Conservation (phyloP, 805 yeast genomes). For the Myxozyma nipponensis region DNA sequence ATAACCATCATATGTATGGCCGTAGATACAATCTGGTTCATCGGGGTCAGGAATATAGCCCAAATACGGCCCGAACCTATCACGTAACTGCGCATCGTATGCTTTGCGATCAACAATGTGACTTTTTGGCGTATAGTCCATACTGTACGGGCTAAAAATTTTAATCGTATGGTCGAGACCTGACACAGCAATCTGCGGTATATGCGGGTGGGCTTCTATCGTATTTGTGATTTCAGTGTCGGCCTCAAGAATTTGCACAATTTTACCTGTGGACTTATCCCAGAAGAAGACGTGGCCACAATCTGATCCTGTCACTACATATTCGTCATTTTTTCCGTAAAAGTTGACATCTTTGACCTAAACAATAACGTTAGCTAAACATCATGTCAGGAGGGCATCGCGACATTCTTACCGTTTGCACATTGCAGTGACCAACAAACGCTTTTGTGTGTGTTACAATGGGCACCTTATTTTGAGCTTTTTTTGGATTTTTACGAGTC, state of each 20-base stretch:
- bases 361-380: neutral
- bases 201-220: constrained; percentile 23
- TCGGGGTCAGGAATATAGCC: too few relatives aligned
- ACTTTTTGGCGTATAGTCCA: constrained; percentile 13
- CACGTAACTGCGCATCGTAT: too few relatives aligned
- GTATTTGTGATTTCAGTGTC: constrained; percentile 25
- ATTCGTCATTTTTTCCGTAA: constrained; percentile 26
- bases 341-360: constrained; percentile 26
- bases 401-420: constrained; percentile 17
- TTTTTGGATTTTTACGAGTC: neutral
- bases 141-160: constrained; percentile 21
- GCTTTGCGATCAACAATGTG: too few relatives aligned
- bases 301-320: constrained; percentile 29
- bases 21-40: neutral
- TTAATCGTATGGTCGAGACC: constrained; percentile 28
- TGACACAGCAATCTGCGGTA: constrained; percentile 27
- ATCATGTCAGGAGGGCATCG: too few relatives aligned
- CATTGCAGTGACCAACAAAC: constrained; percentile 22
- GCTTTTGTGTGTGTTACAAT: constrained; percentile 2
- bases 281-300: constrained; percentile 27
- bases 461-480: constrained; percentile 12
- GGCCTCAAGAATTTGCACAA: constrained; percentile 22
- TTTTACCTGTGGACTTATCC: constrained; percentile 14
- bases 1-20: neutral
- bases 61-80: too few relatives aligned